Base-by-base conservation (phyloP, 1,284 basidiomycete species). In the Stereum hirsutum region DNA sequence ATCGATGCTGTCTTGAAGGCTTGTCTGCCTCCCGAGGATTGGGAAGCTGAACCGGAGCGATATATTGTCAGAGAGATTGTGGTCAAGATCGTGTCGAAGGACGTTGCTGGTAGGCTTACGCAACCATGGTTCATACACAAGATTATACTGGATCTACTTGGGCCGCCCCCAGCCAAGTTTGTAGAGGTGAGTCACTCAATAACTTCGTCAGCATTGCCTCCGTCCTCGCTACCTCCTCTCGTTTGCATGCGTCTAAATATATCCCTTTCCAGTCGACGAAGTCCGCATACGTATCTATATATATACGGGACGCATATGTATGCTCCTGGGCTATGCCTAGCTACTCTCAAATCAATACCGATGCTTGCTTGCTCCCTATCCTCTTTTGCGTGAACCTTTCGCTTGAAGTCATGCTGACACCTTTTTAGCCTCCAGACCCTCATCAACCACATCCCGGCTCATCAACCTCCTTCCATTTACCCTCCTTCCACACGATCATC, bases 71-170 rank as follows among this genome's bases (percentile, higher is more conserved):
- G 88, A 41, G 89, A 92, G 62, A 68, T 90, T 34, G 56, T 89
- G 37, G 69, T 89, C 52, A 85, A 83, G 55, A 68, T 87, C 21
- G 58, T 91, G 15, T 60, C 86, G 47, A 68, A 70, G 40, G 78
- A 78, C 47, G 64, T 87, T 11, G 63, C 89, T 21, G 78, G 78
- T 21, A 77, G 73, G 49, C 58, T 90, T 31, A 74, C 77, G 5
- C 82, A 90, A 55, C 86, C 89, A 1, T 89, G 86, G 86, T 90
- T 89, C 57, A 71, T 90, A 31, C 74, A 89, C 41, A 78, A 71
- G 55, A 55, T 69, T 5, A 68, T 85, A 7, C 63, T 88, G 26
- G 75, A 81, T 53, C 59, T 78, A 7, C 57, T 90, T 21, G 78
- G 73, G 21, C 64, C 69, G 26, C 10, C 2, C 48, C 49, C 26